Base-by-base conservation (phyloP, 352 stramenopile species). In the Phytopythium chamaehyphon region DNA sequence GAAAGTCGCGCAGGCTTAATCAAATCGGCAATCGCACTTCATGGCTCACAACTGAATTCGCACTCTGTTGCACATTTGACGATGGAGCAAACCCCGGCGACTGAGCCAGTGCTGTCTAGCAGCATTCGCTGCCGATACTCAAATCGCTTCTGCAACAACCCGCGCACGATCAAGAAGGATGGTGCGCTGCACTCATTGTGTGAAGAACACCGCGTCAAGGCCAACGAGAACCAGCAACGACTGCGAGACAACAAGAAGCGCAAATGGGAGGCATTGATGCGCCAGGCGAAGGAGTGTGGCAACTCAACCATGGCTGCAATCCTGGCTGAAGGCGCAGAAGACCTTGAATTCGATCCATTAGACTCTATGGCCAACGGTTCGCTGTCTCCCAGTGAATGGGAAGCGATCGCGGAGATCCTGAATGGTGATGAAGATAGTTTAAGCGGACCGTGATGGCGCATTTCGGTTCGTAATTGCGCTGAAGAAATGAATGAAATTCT, bases 151-250 rank as follows among this genome's bases (percentile, higher is more conserved):
- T 77, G 71, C 51, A 47, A 58, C 26, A 60, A 69, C 58, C 40
- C 51, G 18, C 71, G 71, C 19, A 62, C 66, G 14, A 49, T 58
- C 38, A 78, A 82, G 58, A 57, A 45, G 18, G 69, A 77, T 21
- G 64, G 67, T 26, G 59, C 67, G 45, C 55, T 77, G 7, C 71
- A 81, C 31, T 50, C 51, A 1, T 44, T 81, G 3, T 81, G 71
- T 36, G 60, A 77, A 23, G 45, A 69, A 8, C 71, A 81, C 47
- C 64, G 71, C 36, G 18, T 39, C 14, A 68, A 61, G 36, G 71
- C 71, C 23, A 81, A 77, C 43, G 40, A 62, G 12, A 68, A 66
- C 40, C 67, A 81, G 53, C 57, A 66, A 23, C 56, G 62, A n/a
- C 55, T 71, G 38, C 61, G 67, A 24, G 42, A 59, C 19, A 73